Conservation (phyloP, 2,329 filamentous ascomycete genomes). For the Lecanoromycetidae sp. region DNA sequence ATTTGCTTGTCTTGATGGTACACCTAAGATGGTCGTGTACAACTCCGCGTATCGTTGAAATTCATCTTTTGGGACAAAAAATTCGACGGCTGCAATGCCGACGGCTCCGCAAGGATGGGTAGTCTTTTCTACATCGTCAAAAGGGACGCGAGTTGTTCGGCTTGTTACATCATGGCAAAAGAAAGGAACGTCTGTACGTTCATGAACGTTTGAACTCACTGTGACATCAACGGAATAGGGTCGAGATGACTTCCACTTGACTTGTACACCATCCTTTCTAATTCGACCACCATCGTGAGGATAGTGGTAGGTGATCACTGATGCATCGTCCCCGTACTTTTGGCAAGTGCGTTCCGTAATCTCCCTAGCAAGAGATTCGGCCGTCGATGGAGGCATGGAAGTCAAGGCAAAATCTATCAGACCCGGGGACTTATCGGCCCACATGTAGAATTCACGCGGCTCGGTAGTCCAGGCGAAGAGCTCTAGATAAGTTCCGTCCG, state of each 20-base stretch:
- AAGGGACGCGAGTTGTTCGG: conserved; percentile 21
- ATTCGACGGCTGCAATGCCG: neutral
- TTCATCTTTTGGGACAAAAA: neutral
- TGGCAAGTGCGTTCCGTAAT: conserved; percentile 14
- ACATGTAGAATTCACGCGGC: conserved; percentile 18
- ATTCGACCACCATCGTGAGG: neutral
- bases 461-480: conserved; percentile 21
- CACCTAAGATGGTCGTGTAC: neutral
- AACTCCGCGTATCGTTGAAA: neutral
- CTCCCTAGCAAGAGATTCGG: conserved; percentile 16
- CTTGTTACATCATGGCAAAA: conserved; percentile 22
- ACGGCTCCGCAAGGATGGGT: neutral
- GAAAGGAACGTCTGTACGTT: conserved; percentile 19
- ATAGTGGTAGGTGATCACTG: neutral
- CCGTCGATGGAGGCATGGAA: conserved; percentile 14
- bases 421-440: conserved; percentile 19
- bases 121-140: neutral
- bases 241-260: neutral
- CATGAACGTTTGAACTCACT: conserved; percentile 4
- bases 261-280: neutral
- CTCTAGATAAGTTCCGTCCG: conserved; percentile 22
- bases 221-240: too few relatives aligned
- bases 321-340: neutral
- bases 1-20: neutral
- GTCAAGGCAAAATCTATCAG: conserved; percentile 22